Conservation (phyloP, 805 yeast species). For the Kluyveromyces dobzhanskii region DNA sequence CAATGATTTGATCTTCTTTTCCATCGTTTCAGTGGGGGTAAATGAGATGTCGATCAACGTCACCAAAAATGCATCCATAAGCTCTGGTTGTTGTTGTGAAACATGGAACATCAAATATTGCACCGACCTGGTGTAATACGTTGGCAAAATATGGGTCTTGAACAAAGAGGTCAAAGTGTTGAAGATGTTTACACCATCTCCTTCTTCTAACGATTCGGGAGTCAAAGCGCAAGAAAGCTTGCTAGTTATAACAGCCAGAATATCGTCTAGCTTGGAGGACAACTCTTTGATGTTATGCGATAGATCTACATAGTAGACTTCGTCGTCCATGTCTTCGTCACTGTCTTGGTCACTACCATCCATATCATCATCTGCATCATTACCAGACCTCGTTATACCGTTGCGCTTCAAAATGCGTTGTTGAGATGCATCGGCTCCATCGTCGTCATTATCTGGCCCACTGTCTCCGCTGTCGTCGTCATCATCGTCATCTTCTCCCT, state of each 20-base stretch:
- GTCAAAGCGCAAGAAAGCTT: constrained; percentile 43
- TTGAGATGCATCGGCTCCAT: constrained; percentile 7
- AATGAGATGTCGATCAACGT: constrained; percentile 77
- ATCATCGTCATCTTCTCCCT: constrained; percentile 28
- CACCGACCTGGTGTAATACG: constrained; percentile 82
- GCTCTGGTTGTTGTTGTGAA: constrained; percentile 72
- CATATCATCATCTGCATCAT: constrained; percentile 12
- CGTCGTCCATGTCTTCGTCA: constrained; percentile 30
- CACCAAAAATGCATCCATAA: constrained; percentile 78
- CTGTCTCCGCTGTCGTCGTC: constrained; percentile 10
- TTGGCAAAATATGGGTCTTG: constrained; percentile 76
- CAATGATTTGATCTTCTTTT: constrained; percentile 77
- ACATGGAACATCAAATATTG: constrained; percentile 78
- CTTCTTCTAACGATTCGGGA: constrained; percentile 43
- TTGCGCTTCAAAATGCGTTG: no score
- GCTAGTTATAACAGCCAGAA: constrained; percentile 50
- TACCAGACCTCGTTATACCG: background rate
- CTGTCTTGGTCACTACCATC: constrained; percentile 28
- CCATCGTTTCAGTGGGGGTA: constrained; percentile 55
- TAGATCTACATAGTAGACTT: constrained; percentile 41
- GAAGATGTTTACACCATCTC: constrained; percentile 60
- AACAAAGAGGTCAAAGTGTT: constrained; percentile 69
- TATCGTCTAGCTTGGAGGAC: constrained; percentile 62
- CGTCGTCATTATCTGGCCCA: constrained; percentile 20
- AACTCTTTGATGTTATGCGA: constrained; percentile 42